These are phyloP conservation scores for Chlamydomonas reinhardtii DNA, from an alignment of 163 green algal genomes.

Conservation along the genomic window DNA sequence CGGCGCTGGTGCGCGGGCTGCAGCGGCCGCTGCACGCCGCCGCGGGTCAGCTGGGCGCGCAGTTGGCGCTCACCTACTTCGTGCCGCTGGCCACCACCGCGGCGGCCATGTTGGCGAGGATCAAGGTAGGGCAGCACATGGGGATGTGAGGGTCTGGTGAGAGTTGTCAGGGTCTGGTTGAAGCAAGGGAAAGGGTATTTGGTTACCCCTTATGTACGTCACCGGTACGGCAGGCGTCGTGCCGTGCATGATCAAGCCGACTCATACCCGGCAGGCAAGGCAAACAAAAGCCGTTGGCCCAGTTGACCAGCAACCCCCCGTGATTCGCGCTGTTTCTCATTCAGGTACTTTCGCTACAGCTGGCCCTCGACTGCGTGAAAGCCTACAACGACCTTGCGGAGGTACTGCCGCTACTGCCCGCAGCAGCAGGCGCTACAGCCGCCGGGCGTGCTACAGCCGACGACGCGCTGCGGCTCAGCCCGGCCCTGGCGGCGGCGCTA, in stretches of 20 bases:
- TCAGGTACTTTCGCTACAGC: conserved; percentile 67
- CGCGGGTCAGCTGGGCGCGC: conserved; percentile 38
- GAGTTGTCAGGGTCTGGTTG: too few relatives aligned
- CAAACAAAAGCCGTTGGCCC: too few relatives aligned
- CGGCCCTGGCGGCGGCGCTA: conserved; percentile 14
- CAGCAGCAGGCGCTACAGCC: not conserved
- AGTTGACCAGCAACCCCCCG: too few relatives aligned
- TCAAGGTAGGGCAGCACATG: conserved; percentile 28
- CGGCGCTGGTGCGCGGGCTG: not conserved
- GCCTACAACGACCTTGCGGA: conserved; percentile 66
- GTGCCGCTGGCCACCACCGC: conserved; percentile 66
- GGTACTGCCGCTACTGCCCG: conserved; percentile 49
- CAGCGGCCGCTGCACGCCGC: not conserved
- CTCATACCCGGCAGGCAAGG: too few relatives aligned
- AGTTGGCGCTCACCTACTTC: conserved; percentile 74
- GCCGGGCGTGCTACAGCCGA: not conserved
- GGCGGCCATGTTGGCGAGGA: conserved; percentile 54
- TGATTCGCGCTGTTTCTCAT: not conserved
- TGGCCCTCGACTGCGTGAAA: conserved; percentile 56
- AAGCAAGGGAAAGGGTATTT: too few relatives aligned
- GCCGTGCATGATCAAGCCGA: too few relatives aligned
- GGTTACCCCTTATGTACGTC: too few relatives aligned
- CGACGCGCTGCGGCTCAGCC: not conserved
- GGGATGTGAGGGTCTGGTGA: not conserved
- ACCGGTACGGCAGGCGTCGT: too few relatives aligned